These are phyloP conservation scores for Hypericum perforatum DNA, from an alignment of 345 rosid species.

Conservation along the genomic window DNA sequence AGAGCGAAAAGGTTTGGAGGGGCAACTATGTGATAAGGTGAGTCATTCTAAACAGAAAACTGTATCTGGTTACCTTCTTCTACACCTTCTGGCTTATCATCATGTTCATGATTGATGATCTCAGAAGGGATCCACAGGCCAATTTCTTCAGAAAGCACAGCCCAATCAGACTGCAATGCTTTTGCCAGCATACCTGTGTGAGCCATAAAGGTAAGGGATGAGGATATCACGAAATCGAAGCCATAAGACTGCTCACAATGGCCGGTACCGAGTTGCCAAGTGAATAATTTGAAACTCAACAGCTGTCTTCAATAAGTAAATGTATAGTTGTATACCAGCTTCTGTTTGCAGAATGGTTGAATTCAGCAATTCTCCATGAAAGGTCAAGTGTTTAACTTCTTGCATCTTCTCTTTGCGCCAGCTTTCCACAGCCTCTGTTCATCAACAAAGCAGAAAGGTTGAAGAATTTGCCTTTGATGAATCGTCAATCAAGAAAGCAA, in stretches of 20 bases:
- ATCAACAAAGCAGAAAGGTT: constrained; percentile 17
- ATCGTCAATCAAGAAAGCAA: neutral
- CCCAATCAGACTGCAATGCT: constrained; percentile 80
- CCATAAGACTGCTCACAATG: neutral
- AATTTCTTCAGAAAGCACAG: constrained; percentile 61
- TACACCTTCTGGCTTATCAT: constrained; percentile 81
- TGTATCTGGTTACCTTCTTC: constrained; percentile 52
- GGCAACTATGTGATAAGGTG: too few relatives aligned
- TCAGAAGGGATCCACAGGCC: constrained; percentile 88
- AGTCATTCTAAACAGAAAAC: neutral
- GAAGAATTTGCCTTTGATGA: neutral
- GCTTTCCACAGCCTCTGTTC: constrained; percentile 69
- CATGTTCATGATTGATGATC: constrained; percentile 53
- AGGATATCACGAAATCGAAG: neutral
- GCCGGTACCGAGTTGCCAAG: constrained; percentile 2
- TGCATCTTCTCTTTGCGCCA: constrained; percentile 80
- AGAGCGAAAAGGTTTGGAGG: too few relatives aligned
- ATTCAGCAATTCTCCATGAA: constrained; percentile 31
- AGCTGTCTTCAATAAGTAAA: constrained; percentile 1
- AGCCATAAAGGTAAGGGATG: neutral
- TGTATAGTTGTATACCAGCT: constrained; percentile 41
- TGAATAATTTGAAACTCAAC: constrained; percentile 6
- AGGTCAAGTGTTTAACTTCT: constrained; percentile 47
- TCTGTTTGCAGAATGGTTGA: constrained; percentile 51
- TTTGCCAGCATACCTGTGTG: constrained; percentile 48